phyloP scores from a whole-genome alignment of 2,329 filamentous ascomycete genomes.

The Trichoderma brevicompactum region DNA sequence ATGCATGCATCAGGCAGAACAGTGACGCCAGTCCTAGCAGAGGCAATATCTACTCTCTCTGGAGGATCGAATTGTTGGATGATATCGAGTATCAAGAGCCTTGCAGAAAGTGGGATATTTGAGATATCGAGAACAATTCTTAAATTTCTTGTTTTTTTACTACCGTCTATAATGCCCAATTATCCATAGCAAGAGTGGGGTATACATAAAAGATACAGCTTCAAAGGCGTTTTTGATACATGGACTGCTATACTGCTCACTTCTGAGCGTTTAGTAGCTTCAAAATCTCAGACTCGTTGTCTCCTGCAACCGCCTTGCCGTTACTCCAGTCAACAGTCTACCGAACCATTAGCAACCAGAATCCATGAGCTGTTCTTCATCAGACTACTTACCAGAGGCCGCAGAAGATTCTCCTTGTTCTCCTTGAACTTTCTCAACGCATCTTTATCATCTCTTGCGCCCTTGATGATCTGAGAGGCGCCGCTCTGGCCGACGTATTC shows the following conservation, averaged over 20 bases:
- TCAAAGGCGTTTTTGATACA: constrained; percentile 29
- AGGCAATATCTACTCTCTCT: not conserved
- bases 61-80: not conserved
- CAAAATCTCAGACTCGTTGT: constrained; percentile 86
- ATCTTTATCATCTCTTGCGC: constrained; percentile 74
- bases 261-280: constrained; percentile 70
- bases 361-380: not conserved
- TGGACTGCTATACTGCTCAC: constrained; percentile 31
- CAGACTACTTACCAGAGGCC: constrained; percentile 70
- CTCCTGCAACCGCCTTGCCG: constrained; percentile 77
- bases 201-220: constrained; percentile 27
- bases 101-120: not conserved
- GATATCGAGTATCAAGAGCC: not conserved
- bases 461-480: constrained; percentile 68
- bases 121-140: not conserved
- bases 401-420: constrained; percentile 68
- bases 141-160: not conserved
- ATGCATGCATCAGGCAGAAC: not conserved
- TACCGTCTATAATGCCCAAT: constrained; percentile 26
- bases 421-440: constrained; percentile 79
- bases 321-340: constrained; percentile 89
- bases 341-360: not conserved
- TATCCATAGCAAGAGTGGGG: constrained; percentile 24
- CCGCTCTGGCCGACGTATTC: constrained; percentile 74
- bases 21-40: not conserved